phyloP scores from a whole-genome alignment of 2,329 filamentous ascomycete species.

The Lasiodiplodia hormozganensis region DNA sequence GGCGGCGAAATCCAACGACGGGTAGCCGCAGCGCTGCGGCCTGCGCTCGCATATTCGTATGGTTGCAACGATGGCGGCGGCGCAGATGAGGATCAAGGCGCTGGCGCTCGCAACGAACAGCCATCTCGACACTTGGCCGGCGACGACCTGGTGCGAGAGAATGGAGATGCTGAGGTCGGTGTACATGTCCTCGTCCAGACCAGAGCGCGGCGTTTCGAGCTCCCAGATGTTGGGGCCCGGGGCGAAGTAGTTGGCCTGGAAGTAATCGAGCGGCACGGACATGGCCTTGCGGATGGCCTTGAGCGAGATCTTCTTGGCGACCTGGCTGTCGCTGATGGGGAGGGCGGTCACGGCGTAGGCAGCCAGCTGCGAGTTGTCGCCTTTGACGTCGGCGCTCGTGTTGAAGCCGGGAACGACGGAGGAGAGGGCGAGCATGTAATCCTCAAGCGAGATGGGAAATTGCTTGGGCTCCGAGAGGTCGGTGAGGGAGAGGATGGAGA shows the following conservation, averaged over 20 bases:
- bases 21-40: constrained; percentile 10
- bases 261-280: constrained; percentile 20
- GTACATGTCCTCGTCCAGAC: constrained; percentile 5
- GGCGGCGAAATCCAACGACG: constrained; percentile 15
- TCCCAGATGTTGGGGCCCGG: constrained; percentile 6
- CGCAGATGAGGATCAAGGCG: not conserved
- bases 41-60: not conserved
- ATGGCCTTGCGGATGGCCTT: constrained; percentile 16
- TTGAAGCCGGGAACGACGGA: constrained; percentile 19
- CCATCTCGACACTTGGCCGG: not conserved
- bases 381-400: not conserved
- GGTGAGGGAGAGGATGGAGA: constrained; percentile 21
- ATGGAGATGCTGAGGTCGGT: constrained; percentile 18
- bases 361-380: constrained; percentile 16
- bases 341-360: constrained; percentile 22
- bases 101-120: not conserved
- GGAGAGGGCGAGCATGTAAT: constrained; percentile 19
- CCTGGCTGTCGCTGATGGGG: constrained; percentile 24
- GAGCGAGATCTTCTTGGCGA: constrained; percentile 12
- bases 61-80: not conserved
- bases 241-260: constrained; percentile 20
- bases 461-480: constrained; percentile 2
- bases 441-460: not conserved
- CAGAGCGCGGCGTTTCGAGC: not conserved
- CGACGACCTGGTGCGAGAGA: constrained; percentile 21